Evolutionary conservation across 75 land plant genomes (phyloP).

Genomic region (Cryptomeria japonica): DNA sequence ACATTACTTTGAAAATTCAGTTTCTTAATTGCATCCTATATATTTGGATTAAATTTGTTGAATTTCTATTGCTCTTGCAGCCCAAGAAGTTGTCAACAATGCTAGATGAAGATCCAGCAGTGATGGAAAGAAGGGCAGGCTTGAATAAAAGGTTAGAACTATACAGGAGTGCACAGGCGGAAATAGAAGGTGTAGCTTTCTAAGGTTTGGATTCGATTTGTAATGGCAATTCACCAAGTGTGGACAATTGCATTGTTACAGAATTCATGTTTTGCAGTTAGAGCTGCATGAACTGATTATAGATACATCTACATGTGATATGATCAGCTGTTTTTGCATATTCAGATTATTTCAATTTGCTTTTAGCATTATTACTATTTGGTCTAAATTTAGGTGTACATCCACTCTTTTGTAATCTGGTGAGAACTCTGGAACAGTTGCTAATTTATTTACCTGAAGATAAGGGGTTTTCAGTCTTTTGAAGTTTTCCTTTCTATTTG

Average conservation of each 20-base stretch:
- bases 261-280: not conserved
- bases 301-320: not conserved
- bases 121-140: conserved; percentile 58
- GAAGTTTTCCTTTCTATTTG: not conserved
- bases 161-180: conserved; percentile 72
- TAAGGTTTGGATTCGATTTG: not conserved
- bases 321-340: not conserved
- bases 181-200: conserved; percentile 77
- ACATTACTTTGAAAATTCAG: no score
- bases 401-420: not conserved
- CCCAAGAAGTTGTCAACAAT: conserved; percentile 44
- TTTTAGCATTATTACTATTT: not conserved
- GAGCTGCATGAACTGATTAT: not conserved
- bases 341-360: conserved; percentile 2
- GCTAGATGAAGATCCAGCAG: conserved; percentile 81
- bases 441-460: not conserved
- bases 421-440: not conserved
- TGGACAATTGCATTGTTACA: not conserved
- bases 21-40: no score
- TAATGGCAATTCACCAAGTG: not conserved
- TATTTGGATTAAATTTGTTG: not conserved
- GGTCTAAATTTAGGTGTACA: not conserved
- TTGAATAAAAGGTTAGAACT: conserved; percentile 75
- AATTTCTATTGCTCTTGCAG: conserved; percentile 33
- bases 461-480: not conserved